These are phyloP conservation scores for Volutella citrinella DNA, from an alignment of 2,329 filamentous ascomycete species.

Conservation along the genomic window DNA sequence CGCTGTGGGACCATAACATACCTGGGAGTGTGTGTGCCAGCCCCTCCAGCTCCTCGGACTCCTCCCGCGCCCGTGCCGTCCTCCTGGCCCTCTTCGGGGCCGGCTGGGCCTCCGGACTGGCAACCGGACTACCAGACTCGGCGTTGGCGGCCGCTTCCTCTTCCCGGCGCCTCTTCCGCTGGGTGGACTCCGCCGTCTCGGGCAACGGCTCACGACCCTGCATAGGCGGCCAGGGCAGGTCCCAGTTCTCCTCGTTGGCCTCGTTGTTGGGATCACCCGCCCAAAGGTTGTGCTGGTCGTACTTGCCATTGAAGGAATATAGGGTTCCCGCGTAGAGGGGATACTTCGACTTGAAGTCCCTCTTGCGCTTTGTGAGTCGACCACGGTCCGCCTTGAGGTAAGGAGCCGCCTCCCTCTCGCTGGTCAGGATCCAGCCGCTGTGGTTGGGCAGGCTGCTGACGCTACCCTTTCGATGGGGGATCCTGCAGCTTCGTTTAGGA, in stretches of 20 bases:
- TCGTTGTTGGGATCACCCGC: conserved; percentile 31
- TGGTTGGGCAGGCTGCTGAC: conserved; percentile 26
- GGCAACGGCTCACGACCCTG: conserved; percentile 15
- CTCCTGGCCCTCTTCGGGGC: too few species aligned
- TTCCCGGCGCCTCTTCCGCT: too few species aligned
- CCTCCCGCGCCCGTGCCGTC: too few species aligned
- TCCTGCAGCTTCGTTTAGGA: conserved; percentile 21
- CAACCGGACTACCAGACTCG: too few species aligned
- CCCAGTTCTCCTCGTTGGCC: conserved; percentile 21
- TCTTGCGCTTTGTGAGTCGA: conserved; percentile 17
- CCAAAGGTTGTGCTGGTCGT: conserved; percentile 21
- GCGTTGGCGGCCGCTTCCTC: too few species aligned
- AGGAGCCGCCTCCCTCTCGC: conserved; percentile 7
- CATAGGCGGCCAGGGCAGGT: conserved; percentile 28
- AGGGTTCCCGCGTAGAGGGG: conserved; percentile 27
- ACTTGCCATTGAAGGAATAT: conserved; percentile 22
- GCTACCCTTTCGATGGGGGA: conserved; percentile 21
- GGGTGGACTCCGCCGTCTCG: too few species aligned
- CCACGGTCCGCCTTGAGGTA: too few species aligned
- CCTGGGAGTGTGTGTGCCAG: too few species aligned
- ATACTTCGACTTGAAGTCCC: conserved; percentile 19
- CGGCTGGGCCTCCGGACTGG: too few species aligned
- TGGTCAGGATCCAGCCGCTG: conserved; percentile 29
- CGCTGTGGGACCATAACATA: too few species aligned
- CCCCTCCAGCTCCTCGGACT: too few species aligned